These are phyloP conservation scores for Pelargonium nanum DNA, from an alignment of 345 rosid species.

Conservation along the genomic window DNA sequence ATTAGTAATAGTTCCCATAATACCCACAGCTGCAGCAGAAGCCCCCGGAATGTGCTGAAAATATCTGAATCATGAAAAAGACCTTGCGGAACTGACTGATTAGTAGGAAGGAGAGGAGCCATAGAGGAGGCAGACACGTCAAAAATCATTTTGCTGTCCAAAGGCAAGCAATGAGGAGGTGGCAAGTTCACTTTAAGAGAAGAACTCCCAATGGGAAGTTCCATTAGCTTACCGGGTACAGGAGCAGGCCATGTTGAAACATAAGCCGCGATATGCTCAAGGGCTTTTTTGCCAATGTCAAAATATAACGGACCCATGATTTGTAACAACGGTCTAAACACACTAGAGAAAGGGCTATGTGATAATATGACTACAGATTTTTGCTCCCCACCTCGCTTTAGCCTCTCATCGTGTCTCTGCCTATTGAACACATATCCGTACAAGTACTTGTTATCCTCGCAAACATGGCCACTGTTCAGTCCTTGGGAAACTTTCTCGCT, in stretches of 20 bases:
- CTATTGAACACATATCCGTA: conserved; percentile 94
- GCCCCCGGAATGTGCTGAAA: conserved; percentile 72
- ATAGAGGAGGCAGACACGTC: conserved; percentile 78
- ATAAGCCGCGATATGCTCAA: conserved; percentile 75
- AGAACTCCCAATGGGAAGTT: conserved; percentile 92
- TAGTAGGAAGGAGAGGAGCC: conserved; percentile 88
- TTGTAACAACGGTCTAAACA: conserved; percentile 85
- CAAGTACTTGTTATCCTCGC: conserved; percentile 28
- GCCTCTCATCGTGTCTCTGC: conserved; percentile 90
- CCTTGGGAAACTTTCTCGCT: conserved; percentile 15
- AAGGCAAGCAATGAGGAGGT: conserved; percentile 78
- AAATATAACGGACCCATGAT: conserved; percentile 94
- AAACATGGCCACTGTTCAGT: conserved; percentile 9
- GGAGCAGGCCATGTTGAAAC: conserved; percentile 94
- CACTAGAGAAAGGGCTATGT: conserved; percentile 62
- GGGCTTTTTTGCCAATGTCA: conserved; percentile 70
- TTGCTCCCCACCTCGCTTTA: conserved; percentile 95
- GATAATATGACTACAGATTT: conserved; percentile 90
- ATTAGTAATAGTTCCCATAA: conserved; percentile 86
- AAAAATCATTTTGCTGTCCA: conserved; percentile 41
- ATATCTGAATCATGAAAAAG: conserved; percentile 93
- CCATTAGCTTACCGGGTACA: conserved; percentile 75
- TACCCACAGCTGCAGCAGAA: conserved; percentile 83
- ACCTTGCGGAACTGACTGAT: conserved; percentile 90
- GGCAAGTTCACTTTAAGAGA: conserved; percentile 76